A percentile compares a stretch with the other conserved stretches of the same genome.
phyloP scores from a whole-genome alignment of 2,329 filamentous ascomycete genomes.

The Annulohypoxylon truncatum region DNA sequence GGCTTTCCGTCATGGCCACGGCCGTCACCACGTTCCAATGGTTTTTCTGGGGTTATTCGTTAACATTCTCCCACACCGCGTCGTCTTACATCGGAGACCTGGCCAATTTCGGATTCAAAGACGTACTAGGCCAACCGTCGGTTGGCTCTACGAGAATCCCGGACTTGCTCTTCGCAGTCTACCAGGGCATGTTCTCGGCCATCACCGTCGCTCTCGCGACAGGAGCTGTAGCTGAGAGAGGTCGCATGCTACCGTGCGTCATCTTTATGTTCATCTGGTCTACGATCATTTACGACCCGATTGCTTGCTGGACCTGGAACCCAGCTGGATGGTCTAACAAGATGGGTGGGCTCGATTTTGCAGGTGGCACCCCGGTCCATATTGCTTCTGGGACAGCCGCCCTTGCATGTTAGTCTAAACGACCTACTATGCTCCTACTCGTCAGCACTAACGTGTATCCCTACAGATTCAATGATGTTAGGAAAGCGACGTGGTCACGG shows the following conservation, averaged over 20 bases:
- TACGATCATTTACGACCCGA: slow-evolving; percentile 89
- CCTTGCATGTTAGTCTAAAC: slow-evolving; percentile 69
- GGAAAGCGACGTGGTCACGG: slow-evolving; percentile 87
- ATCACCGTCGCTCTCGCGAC: slow-evolving; percentile 88
- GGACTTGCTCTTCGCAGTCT: slow-evolving; percentile 86
- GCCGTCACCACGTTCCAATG: slow-evolving; percentile 90
- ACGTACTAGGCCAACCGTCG: slow-evolving; percentile 80
- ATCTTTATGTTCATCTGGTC: slow-evolving; percentile 95
- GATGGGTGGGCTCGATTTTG: slow-evolving; percentile 87
- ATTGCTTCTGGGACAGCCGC: slow-evolving; percentile 86
- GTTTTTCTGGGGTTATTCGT: slow-evolving; percentile 93
- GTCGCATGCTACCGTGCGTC: slow-evolving; percentile 87
- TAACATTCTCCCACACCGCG: slow-evolving; percentile 83
- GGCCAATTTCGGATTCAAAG: slow-evolving; percentile 80
- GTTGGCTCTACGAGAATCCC: slow-evolving; percentile 79
- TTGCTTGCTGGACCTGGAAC: slow-evolving; percentile 97
- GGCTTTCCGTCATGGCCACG: slow-evolving; percentile 88
- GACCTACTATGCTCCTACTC: neutral
- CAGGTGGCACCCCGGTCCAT: slow-evolving; percentile 90
- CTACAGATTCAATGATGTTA: slow-evolving; percentile 80
- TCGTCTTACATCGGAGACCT: slow-evolving; percentile 82
- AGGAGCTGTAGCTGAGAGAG: slow-evolving; percentile 86
- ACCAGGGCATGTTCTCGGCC: slow-evolving; percentile 88
- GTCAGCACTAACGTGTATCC: slow-evolving; percentile 22
- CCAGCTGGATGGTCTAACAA: slow-evolving; percentile 80